phyloP scores from a whole-genome alignment of 1,139 yeast genomes.

The Taphrina wiesneri region DNA sequence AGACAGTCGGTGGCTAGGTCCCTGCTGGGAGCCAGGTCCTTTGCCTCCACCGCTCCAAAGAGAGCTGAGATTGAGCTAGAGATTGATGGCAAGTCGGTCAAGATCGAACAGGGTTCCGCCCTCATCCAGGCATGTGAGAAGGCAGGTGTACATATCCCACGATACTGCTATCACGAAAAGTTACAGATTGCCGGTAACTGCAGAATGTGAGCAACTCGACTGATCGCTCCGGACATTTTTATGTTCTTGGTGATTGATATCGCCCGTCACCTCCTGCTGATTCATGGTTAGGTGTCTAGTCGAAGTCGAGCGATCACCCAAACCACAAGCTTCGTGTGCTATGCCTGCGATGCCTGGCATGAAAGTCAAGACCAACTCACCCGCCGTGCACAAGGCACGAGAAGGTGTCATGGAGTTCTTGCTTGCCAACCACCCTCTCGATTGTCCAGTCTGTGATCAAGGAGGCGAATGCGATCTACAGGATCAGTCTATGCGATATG shows the following conservation, averaged over 20 bases:
- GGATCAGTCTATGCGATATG: slow-evolving; percentile 82
- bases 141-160: slow-evolving; percentile 84
- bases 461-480: slow-evolving; percentile 95
- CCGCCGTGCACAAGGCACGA: slow-evolving; percentile 78
- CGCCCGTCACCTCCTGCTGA: background rate
- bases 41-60: slow-evolving; percentile 43
- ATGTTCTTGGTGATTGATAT: background rate
- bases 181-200: slow-evolving; percentile 93
- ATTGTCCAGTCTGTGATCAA: slow-evolving; percentile 91
- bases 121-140: slow-evolving; percentile 89
- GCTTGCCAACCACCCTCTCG: slow-evolving; percentile 85
- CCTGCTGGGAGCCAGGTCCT: slow-evolving; percentile 37
- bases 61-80: slow-evolving; percentile 69
- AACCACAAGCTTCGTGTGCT: slow-evolving; percentile 87
- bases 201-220: slow-evolving; percentile 56
- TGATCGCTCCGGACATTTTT: background rate
- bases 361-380: slow-evolving; percentile 81
- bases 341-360: slow-evolving; percentile 87
- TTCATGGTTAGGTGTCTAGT: slow-evolving; percentile 58
- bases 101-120: slow-evolving; percentile 83
- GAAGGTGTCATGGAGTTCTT: slow-evolving; percentile 91
- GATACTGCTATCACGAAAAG: slow-evolving; percentile 90
- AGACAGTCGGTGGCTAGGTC: slow-evolving; percentile 20
- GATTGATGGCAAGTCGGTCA: slow-evolving; percentile 73
- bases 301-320: slow-evolving; percentile 86